A percentile compares a stretch with the other conserved stretches of the same genome.
These are phyloP conservation scores for Colletotrichum salicis DNA, from an alignment of 2,329 filamentous ascomycete genomes.

Conservation along the genomic window DNA sequence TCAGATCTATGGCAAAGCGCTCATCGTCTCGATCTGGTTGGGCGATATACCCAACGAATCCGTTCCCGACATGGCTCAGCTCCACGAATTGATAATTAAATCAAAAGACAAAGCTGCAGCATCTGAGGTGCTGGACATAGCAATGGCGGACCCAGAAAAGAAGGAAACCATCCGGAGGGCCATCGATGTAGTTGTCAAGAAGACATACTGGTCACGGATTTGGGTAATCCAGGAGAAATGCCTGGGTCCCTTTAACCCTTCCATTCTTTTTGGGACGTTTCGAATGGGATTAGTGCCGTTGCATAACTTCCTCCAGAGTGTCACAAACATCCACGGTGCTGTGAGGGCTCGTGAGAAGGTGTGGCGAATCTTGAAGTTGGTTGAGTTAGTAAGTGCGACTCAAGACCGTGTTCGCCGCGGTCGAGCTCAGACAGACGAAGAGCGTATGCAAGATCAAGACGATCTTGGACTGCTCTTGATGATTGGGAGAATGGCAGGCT, in stretches of 20 bases:
- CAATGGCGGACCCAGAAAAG: conserved; percentile 2
- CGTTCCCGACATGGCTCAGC: conserved; percentile 21
- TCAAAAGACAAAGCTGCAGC: conserved; percentile 1
- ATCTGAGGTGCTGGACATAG: background rate
- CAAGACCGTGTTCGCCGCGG: conserved; percentile 20
- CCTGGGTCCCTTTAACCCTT: conserved; percentile 21
- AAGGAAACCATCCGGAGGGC: conserved; percentile 1
- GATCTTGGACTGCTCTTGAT: conserved; percentile 13
- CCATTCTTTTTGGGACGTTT: conserved; percentile 27
- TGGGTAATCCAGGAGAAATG: conserved; percentile 31
- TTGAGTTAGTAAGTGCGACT: conserved; percentile 11
- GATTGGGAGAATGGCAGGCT: conserved; percentile 22
- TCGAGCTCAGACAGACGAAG: background rate
- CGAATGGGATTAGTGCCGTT: conserved; percentile 15
- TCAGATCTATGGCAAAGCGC: conserved; percentile 32
- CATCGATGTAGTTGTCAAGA: conserved; percentile 10
- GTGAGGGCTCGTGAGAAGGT: conserved; percentile 24
- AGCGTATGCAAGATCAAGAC: conserved; percentile 20
- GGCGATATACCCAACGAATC: conserved; percentile 18
- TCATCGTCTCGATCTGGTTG: conserved; percentile 34
- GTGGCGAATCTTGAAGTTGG: conserved; percentile 21
- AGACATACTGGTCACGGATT: conserved; percentile 18
- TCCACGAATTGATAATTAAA: conserved; percentile 13
- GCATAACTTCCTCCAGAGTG: conserved; percentile 19
- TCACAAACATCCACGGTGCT: conserved; percentile 7